A percentile compares a stretch with the other conserved stretches of the same genome.
Evolutionary conservation across 2,329 filamentous ascomycete genomes (phyloP).

Genomic region (Hymenoscyphus occultus): DNA sequence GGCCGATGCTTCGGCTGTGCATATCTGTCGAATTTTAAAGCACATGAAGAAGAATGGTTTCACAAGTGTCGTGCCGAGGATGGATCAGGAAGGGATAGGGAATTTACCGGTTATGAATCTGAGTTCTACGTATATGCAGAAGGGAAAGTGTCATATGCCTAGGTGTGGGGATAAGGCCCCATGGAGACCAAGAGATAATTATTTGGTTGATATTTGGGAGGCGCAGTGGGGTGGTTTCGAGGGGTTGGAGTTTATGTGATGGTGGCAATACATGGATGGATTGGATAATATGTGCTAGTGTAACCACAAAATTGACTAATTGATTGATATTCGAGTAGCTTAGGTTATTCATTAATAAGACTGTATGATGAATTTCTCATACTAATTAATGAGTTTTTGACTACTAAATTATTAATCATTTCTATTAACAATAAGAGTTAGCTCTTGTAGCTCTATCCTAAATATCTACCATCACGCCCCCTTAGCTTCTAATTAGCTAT

Average conservation of each 20-base stretch:
- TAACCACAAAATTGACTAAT: too few relatives aligned
- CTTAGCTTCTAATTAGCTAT: too few relatives aligned
- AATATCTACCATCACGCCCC: too few relatives aligned
- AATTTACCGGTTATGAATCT: conserved; percentile 7
- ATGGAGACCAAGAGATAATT: conserved; percentile 32
- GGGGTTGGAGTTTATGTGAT: conserved; percentile 20
- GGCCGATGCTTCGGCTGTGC: conserved; percentile 43
- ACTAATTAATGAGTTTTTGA: too few relatives aligned
- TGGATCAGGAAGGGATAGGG: neutral
- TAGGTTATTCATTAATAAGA: too few relatives aligned
- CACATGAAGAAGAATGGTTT: conserved; percentile 26
- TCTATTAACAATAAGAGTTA: too few relatives aligned
- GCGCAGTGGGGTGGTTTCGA: conserved; percentile 27
- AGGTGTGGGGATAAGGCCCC: conserved; percentile 26
- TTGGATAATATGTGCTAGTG: neutral
- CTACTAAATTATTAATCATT: too few relatives aligned
- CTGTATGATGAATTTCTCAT: too few relatives aligned
- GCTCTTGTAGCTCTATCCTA: too few relatives aligned
- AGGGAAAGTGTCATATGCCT: conserved; percentile 14
- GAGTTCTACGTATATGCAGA: conserved; percentile 18
- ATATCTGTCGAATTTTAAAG: conserved; percentile 32
- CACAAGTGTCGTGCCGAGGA: conserved; percentile 20
- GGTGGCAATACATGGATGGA: neutral
- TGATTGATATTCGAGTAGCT: too few relatives aligned
- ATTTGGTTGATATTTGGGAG: conserved; percentile 33